Base-by-base conservation (phyloP, 139 green algal genomes). In the Spirogloea muscicola region DNA sequence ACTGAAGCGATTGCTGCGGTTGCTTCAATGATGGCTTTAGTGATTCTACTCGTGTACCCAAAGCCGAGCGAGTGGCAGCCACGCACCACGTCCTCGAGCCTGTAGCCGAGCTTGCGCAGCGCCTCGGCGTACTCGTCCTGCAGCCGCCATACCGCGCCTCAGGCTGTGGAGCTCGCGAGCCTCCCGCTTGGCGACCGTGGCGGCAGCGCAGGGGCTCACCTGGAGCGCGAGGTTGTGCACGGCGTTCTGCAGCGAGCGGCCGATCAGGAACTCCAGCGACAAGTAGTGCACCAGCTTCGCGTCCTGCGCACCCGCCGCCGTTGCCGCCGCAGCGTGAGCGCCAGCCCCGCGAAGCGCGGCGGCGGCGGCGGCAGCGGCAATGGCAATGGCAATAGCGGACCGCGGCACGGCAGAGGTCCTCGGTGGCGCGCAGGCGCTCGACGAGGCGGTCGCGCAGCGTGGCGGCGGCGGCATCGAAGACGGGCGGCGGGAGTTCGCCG, bases 231-330 rank as follows among this genome's bases (percentile, higher is more conserved):
- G 79, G 87, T 98, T 98, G 80, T 93, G 86, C 40, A 98, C 80
- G 5, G 94, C 88, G 85, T 97, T 98, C 31, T 90, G 86, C 58
- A 98, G 85, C 13, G 89, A 93, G 58, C 94, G 87, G 58, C 94
- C 94, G 87, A 97, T 93, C 9, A 99, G 85, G 82, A 96, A 99
- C 88, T 99, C 94, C 4, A 90, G 80, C 2, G 85, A 93, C 27
- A 99, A 83, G 87, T 99, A 99, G 86, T 98, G 98, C 43, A 96
- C 88, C 57, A 89, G 89, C 88, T 98, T 98, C 36, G 87, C 84
- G 70, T n/a, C 92, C n/a, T n/a, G n/a, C n/a, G n/a, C n/a, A n/a
- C n/a, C n/a, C n/a, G n/a, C n/a, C n/a, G n/a, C n/a, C n/a, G 33
- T 65, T 76, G 49, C 10, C 29, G n/a, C n/a, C n/a, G n/a, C n/a